phyloP scores from a whole-genome alignment of 306 rosid species.

The Morella rubra region DNA sequence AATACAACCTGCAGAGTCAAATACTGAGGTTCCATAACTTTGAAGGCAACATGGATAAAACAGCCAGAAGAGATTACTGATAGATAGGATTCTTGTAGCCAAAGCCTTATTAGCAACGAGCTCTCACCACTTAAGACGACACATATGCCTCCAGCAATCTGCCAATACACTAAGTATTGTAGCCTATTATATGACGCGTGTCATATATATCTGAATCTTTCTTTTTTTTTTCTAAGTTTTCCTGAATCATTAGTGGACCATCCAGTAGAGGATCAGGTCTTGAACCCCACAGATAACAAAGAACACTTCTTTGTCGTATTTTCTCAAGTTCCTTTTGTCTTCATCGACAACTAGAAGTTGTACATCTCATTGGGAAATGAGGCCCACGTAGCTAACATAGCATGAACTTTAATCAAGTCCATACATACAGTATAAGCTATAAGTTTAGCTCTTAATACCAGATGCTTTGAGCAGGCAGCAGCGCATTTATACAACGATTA shows the following conservation, averaged over 20 bases:
- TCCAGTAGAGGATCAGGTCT: constrained; percentile 28
- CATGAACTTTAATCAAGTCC: neutral
- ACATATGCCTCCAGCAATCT: constrained; percentile 26
- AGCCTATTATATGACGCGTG: constrained; percentile 24
- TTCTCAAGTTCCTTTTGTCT: constrained; percentile 27
- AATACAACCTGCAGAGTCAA: neutral
- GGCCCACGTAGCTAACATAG: neutral
- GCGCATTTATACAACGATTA: neutral
- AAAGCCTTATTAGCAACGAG: constrained; percentile 9
- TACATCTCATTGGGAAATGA: constrained; percentile 8
- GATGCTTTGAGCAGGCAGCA: neutral
- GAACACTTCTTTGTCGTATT: constrained; percentile 5
- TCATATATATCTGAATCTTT: constrained; percentile 22
- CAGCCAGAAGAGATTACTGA: constrained; percentile 1
- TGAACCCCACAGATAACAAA: constrained; percentile 17
- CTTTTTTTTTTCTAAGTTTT: too few species aligned
- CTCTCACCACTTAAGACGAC: constrained; percentile 30
- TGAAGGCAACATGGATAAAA: constrained; percentile 6
- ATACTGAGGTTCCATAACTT: neutral
- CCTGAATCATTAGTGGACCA: constrained; percentile 33
- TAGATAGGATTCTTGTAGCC: constrained; percentile 12
- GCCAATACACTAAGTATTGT: constrained; percentile 6
- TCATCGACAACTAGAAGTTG: constrained; percentile 18
- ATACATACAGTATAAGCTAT: neutral
- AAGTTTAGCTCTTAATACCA: neutral